Conservation (phyloP, 192 early-diverging fungal genomes). For the Coemansia sp. region DNA sequence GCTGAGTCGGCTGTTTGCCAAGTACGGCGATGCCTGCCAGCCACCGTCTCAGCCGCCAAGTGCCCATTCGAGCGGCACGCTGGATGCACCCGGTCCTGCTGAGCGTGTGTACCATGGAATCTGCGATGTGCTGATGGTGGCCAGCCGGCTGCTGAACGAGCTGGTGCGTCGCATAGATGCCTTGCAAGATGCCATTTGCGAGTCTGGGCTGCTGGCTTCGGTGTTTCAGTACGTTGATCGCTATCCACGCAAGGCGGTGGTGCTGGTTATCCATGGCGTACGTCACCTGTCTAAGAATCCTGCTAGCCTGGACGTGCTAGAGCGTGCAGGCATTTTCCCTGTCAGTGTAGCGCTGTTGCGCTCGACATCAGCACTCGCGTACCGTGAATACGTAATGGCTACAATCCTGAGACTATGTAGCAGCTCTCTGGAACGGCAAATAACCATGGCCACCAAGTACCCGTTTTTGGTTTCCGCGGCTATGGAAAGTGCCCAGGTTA, state of each 20-base stretch:
- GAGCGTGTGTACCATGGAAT: slow-evolving; percentile 46
- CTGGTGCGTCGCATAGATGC: slow-evolving; percentile 35
- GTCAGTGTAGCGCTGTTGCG: slow-evolving; percentile 36
- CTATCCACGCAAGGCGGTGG: slow-evolving; percentile 46
- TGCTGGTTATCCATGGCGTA: slow-evolving; percentile 46
- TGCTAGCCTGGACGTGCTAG: slow-evolving; percentile 45
- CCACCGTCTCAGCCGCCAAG: slow-evolving; percentile 13
- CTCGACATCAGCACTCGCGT: slow-evolving; percentile 32
- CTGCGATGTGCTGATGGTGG: slow-evolving; percentile 45
- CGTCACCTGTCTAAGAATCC: slow-evolving; percentile 53
- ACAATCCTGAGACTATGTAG: slow-evolving; percentile 47
- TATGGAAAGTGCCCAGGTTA: slow-evolving; percentile 48
- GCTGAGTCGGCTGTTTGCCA: slow-evolving; percentile 26
- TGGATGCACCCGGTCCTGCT: slow-evolving; percentile 21
- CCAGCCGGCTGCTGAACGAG: slow-evolving; percentile 44
- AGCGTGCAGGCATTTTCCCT: slow-evolving; percentile 41
- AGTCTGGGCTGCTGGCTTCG: slow-evolving; percentile 37
- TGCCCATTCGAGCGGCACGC: slow-evolving; percentile 8
- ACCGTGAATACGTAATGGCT: slow-evolving; percentile 51
- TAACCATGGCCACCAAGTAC: slow-evolving; percentile 35
- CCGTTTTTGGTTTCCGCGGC: slow-evolving; percentile 37
- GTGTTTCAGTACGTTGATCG: slow-evolving; percentile 31
- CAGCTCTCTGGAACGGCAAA: slow-evolving; percentile 44
- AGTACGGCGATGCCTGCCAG: slow-evolving; percentile 50
- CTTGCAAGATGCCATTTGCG: slow-evolving; percentile 47